A percentile compares a stretch with the other conserved stretches of the same genome.
phyloP scores from a whole-genome alignment of 441 rosid genomes.

The Adansonia rubrostipa region DNA sequence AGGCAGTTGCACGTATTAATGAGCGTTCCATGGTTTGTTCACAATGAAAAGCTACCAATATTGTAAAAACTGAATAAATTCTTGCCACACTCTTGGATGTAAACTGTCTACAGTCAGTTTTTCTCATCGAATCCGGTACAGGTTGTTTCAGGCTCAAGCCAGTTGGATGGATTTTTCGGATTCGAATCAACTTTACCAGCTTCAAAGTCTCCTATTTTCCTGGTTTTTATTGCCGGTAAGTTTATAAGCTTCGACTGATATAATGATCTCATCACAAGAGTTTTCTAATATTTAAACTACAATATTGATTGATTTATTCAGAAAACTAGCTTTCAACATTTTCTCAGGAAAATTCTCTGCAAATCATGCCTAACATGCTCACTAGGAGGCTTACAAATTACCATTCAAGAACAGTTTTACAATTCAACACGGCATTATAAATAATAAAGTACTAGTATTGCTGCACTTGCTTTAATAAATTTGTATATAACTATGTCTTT shows the following conservation, averaged over 20 bases:
- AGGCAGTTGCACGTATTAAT: background rate
- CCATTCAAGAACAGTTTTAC: background rate
- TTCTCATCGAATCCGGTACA: too few relatives aligned
- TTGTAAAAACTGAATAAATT: background rate
- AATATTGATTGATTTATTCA: background rate
- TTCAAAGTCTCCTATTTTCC: too few relatives aligned
- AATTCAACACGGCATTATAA: background rate
- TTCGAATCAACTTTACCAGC: too few relatives aligned
- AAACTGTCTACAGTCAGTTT: too few relatives aligned
- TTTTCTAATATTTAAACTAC: background rate
- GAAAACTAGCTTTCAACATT: background rate
- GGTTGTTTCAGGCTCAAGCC: too few relatives aligned
- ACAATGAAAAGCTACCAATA: background rate
- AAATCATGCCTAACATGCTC: background rate
- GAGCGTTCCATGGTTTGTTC: background rate
- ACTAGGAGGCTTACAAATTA: background rate
- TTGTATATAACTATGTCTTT: background rate
- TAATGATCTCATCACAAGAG: too few relatives aligned
- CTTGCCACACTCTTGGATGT: background rate
- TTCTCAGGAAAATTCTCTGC: background rate
- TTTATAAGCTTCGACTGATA: too few relatives aligned
- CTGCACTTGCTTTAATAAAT: background rate
- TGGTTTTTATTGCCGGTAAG: too few relatives aligned
- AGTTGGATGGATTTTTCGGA: too few relatives aligned
- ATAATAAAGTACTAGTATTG: background rate